A percentile compares a stretch with the other conserved stretches of the same genome.
Evolutionary conservation across 108 stramenopile genomes (phyloP).

Genomic region (Hondaea fermentalgiana): DNA sequence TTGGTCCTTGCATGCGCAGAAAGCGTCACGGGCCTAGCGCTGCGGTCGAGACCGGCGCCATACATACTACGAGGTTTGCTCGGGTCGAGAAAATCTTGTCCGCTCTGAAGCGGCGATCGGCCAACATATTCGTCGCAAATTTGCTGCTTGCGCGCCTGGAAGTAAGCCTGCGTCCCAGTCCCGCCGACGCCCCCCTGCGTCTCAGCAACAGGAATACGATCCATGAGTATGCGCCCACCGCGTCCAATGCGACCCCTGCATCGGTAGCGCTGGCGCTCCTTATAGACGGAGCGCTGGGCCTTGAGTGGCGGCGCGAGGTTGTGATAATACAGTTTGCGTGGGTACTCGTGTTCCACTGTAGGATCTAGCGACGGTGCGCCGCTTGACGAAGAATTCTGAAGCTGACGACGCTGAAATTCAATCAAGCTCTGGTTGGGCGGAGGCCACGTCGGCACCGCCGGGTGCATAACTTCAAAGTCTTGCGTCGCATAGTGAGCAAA

Average conservation of each 20-base stretch:
- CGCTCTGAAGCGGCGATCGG: background rate
- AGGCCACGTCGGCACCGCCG: background rate
- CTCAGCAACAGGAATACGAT: background rate
- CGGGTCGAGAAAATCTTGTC: conserved; percentile 12
- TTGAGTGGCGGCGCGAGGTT: background rate
- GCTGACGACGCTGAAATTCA: background rate
- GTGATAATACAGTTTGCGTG: background rate
- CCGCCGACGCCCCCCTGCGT: background rate
- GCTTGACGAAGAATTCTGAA: background rate
- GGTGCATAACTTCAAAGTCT: background rate
- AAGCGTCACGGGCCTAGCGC: background rate
- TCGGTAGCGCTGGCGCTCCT: background rate
- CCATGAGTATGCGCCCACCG: background rate
- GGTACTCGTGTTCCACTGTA: background rate
- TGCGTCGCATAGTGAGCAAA: background rate
- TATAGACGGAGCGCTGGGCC: background rate
- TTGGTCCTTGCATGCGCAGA: background rate
- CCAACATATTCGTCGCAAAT: background rate
- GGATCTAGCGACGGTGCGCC: background rate
- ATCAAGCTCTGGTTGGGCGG: background rate
- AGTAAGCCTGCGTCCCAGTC: background rate
- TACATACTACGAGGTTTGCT: background rate
- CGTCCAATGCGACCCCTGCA: background rate
- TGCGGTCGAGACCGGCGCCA: background rate
- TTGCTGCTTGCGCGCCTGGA: background rate